phyloP scores from a whole-genome alignment of 768 basidiomycete species.

The Suillus decipiens region DNA sequence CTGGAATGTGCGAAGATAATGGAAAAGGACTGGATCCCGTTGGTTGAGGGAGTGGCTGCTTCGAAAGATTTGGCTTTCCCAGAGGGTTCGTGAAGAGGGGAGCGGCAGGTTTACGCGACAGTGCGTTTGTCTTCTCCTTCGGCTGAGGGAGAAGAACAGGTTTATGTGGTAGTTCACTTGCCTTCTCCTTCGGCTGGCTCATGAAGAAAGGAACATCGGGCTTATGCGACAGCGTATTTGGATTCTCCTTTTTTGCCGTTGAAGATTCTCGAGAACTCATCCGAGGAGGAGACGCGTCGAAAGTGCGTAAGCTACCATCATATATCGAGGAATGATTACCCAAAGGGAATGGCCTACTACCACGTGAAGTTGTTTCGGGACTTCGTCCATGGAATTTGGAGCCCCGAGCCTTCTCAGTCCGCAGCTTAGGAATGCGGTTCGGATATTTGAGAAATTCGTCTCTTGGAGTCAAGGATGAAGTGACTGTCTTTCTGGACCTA shows the following conservation, averaged over 20 bases:
- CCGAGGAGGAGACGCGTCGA: neutral
- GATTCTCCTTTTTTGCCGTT: slow-evolving; percentile 1
- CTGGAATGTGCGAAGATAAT: neutral
- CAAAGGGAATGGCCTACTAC: neutral
- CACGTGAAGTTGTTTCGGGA: slow-evolving; percentile 21
- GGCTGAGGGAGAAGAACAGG: neutral
- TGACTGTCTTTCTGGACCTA: neutral
- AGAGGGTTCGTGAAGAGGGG: slow-evolving; percentile 25
- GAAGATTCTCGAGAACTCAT: neutral
- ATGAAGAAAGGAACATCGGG: slow-evolving; percentile 25
- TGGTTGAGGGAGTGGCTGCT: neutral
- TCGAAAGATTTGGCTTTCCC: slow-evolving; percentile 23
- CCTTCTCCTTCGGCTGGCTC: slow-evolving; percentile 6
- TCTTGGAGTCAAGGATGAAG: neutral
- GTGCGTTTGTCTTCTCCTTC: slow-evolving; percentile 12
- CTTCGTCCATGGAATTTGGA: neutral
- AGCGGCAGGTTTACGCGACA: slow-evolving; percentile 13
- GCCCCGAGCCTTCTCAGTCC: neutral
- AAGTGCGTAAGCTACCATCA: neutral
- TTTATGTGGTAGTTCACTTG: neutral
- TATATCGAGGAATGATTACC: neutral
- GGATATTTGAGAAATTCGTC: too few relatives aligned
- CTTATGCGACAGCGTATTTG: slow-evolving; percentile 6
- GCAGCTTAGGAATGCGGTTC: neutral
- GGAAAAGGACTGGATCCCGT: neutral